These are phyloP conservation scores for Trichosporon ovoides DNA, from an alignment of 1,284 basidiomycete genomes.

Conservation along the genomic window DNA sequence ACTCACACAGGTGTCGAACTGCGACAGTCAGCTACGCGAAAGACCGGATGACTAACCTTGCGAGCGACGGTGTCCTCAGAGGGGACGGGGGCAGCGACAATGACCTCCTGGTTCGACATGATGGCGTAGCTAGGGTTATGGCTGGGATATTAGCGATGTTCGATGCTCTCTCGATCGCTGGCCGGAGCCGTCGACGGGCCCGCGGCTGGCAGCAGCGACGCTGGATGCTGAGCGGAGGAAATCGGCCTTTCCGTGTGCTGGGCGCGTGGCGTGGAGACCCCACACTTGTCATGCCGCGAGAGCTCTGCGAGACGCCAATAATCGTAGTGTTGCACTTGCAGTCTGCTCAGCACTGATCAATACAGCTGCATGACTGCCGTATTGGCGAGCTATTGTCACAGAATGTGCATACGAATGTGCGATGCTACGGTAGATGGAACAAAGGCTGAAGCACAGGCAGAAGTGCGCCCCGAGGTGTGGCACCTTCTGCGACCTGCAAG, in stretches of 20 bases:
- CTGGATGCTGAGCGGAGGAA: neutral
- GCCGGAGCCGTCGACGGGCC: neutral
- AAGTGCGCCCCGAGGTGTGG: too few relatives aligned
- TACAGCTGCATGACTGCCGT: too few relatives aligned
- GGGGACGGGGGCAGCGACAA: conserved; percentile 57
- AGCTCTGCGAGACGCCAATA: too few relatives aligned
- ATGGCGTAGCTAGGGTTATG: neutral
- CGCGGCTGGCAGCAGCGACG: neutral
- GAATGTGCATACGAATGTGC: too few relatives aligned
- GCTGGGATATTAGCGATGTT: neutral
- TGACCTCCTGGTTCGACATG: conserved; percentile 6
- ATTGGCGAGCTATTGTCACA: too few relatives aligned
- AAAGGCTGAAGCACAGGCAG: too few relatives aligned
- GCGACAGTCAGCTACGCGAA: conserved; percentile 1
- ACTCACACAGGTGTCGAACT: conserved; percentile 93
- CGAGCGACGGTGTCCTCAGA: conserved; percentile 80
- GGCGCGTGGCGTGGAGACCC: conserved; percentile 3
- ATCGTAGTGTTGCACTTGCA: too few relatives aligned
- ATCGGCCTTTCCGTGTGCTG: conserved; percentile 6
- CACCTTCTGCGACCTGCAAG: too few relatives aligned
- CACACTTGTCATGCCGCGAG: neutral
- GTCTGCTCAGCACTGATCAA: too few relatives aligned
- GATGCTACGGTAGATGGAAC: too few relatives aligned
- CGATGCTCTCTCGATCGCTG: neutral
- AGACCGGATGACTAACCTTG: conserved; percentile 60